Conservation (phyloP, 148 eudicot species). For the Tetragonia tetragonoides region DNA sequence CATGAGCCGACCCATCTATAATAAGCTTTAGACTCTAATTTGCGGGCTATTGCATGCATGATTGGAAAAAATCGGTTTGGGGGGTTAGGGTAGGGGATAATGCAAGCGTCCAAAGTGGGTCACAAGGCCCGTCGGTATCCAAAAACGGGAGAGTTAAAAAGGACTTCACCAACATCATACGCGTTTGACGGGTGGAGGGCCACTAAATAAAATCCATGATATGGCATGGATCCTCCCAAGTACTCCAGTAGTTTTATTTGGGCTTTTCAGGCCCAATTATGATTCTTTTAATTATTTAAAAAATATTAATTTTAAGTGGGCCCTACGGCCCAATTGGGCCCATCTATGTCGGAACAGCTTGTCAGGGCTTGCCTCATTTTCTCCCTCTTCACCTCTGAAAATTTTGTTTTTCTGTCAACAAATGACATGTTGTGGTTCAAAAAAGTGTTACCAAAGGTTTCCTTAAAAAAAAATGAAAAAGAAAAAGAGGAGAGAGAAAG, state of each 20-base stretch:
- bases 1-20: too few species aligned
- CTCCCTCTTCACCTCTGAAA: neutral
- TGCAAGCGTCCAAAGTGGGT: constrained; percentile 2
- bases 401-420: constrained; percentile 15
- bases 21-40: too few species aligned
- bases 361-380: constrained; percentile 14
- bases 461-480: neutral
- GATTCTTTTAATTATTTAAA: constrained; percentile 4
- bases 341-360: constrained; percentile 17
- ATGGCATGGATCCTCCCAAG: constrained; percentile 35
- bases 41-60: too few species aligned
- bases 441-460: neutral
- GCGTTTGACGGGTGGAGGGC: constrained; percentile 17
- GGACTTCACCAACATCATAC: neutral
- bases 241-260: constrained; percentile 1
- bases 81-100: too few species aligned
- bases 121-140: constrained; percentile 16
- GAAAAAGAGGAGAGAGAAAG: neutral
- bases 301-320: neutral
- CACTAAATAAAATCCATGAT: neutral
- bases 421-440: constrained; percentile 5
- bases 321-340: constrained; percentile 30
- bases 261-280: constrained; percentile 28
- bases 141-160: neutral
- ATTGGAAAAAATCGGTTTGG: too few species aligned